Conservation (phyloP, 345 rosid species). For the Brassica cretica region DNA sequence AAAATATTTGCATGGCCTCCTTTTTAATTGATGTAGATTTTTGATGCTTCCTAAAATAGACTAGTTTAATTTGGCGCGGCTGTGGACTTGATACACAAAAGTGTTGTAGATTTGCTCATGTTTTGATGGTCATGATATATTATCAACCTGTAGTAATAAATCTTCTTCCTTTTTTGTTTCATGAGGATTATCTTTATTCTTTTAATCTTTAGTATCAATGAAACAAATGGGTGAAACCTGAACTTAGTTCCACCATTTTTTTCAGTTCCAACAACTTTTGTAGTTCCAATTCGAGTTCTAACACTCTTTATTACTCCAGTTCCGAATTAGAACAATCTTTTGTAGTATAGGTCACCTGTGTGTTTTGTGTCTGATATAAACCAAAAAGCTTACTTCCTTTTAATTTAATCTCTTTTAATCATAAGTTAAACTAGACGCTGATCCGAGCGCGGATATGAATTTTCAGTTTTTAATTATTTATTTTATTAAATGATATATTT, state of each 20-base stretch:
- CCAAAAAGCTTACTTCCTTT: too few species aligned
- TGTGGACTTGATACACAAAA: not conserved
- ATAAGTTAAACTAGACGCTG: too few species aligned
- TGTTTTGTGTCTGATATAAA: too few species aligned
- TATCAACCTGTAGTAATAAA: not conserved
- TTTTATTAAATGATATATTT: too few species aligned
- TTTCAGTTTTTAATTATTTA: too few species aligned
- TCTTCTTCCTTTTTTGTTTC: not conserved
- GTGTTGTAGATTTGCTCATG: not conserved
- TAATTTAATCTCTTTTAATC: too few species aligned
- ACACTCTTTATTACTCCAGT: not conserved
- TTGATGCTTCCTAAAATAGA: not conserved
- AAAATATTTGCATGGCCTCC: not conserved
- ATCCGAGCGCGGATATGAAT: too few species aligned
- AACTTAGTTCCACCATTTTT: conserved; percentile 1
- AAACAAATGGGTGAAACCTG: too few species aligned
- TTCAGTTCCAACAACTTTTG: not conserved
- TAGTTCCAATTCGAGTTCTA: not conserved
- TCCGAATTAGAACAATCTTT: not conserved
- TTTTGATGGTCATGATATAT: not conserved
- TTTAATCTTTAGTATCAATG: not conserved
- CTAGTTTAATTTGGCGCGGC: not conserved
- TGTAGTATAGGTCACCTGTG: too few species aligned
- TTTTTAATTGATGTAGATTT: not conserved
- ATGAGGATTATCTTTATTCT: not conserved